Base-by-base conservation (phyloP, 805 yeast species). In the Wickerhamomyces bovis region DNA sequence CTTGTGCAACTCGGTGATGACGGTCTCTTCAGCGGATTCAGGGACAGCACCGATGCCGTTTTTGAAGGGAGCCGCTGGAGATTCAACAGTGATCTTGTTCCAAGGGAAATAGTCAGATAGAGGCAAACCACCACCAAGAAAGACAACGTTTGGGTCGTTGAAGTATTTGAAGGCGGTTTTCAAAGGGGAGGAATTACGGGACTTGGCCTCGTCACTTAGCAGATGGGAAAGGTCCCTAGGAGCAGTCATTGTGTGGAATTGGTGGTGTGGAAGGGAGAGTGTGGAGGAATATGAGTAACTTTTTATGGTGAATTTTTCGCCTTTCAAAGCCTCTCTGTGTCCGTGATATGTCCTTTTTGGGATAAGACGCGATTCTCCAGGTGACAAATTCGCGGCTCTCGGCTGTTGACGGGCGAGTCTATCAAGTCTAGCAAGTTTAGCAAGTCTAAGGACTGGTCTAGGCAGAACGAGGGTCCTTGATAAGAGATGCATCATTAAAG, bases 81-180 rank as follows among this genome's bases (percentile, higher is more conserved):
- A 72, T 46, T 78, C 79, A 13, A 85, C 83, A 20, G 75, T 64
- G 48, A 92, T 64, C 54, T 80, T 78, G 58, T 89, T 88, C 77
- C 92, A 88, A 39, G 99, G 98, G 77, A 92, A 92, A 68, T 87
- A 85, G 53, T 85, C 92, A 22, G 96, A 71, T 64, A 88, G 70
- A 13, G 99, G 99, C 57, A 92, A 77, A 8, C 99, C 99, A 58
- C 98, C 99, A 46, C 97, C 98, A 46, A 92, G 77, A 63, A 89
- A 90, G 47, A 89, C 81, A 61, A 94, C 73, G 44, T 83, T 79
- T 30, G 96, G 96, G 53, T 78, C 75, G 39, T 72, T 70, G 60
- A 72, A 84, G 71, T 85, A 84, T 62, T 80, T 81, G 73, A 92
- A 88, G 16, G 95, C 95, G 36, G 80, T 69, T 70, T 94, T 92